Evolutionary conservation across 768 basidiomycete genomes (phyloP).

Genomic region (Naganishia onofrii): DNA sequence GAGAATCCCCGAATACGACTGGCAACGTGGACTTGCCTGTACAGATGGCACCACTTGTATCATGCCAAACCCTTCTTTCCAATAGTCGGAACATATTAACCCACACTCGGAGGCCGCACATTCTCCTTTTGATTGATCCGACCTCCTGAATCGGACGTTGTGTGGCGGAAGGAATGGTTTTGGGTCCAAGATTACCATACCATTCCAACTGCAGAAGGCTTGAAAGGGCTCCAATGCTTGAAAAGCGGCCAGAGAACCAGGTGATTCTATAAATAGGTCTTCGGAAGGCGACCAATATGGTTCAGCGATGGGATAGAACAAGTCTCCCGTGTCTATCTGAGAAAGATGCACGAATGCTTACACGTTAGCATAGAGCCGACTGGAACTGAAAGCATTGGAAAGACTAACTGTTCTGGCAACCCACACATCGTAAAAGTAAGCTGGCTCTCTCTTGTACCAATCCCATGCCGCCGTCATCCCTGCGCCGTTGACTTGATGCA

Average conservation of each 20-base stretch:
- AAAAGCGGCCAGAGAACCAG: slow-evolving; percentile 33
- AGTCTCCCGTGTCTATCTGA: slow-evolving; percentile 44
- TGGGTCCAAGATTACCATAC: slow-evolving; percentile 46
- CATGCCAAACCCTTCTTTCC: slow-evolving; percentile 45
- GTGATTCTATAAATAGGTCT: slow-evolving; percentile 42
- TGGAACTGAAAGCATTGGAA: neutral
- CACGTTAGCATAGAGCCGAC: neutral
- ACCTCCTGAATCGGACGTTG: slow-evolving; percentile 49
- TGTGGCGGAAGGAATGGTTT: slow-evolving; percentile 48
- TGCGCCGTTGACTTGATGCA: slow-evolving; percentile 41
- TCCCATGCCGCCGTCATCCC: slow-evolving; percentile 49
- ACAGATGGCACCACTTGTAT: slow-evolving; percentile 50
- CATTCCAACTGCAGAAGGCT: slow-evolving; percentile 52
- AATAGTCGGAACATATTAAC: slow-evolving; percentile 44
- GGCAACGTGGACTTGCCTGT: slow-evolving; percentile 45
- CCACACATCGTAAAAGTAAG: slow-evolving; percentile 52
- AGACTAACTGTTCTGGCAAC: slow-evolving; percentile 48
- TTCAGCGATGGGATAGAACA: slow-evolving; percentile 49
- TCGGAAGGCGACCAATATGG: slow-evolving; percentile 48
- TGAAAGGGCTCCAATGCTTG: slow-evolving; percentile 43
- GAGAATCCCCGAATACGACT: slow-evolving; percentile 42
- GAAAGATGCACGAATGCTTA: neutral
- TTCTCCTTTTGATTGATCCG: slow-evolving; percentile 38
- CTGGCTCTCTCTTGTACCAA: slow-evolving; percentile 46
- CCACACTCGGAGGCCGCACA: slow-evolving; percentile 48